Conservation (phyloP, 495 filamentous ascomycete genomes). For the Lasiosphaeria ovina region DNA sequence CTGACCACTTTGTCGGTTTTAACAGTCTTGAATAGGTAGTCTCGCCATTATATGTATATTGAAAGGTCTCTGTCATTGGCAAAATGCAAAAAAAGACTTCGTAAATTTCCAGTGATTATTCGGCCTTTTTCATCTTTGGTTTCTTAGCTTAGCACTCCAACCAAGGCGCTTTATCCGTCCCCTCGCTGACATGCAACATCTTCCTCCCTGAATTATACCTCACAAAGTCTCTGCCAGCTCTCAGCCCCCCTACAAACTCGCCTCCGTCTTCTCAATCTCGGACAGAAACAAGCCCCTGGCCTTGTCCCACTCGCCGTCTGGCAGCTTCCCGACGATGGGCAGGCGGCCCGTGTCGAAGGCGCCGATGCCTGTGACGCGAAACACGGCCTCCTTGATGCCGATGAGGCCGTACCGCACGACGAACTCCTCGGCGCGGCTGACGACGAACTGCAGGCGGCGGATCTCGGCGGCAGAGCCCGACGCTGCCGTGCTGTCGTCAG, state of each 20-base stretch:
- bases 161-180: no score
- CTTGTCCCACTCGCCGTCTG: conserved; percentile 43
- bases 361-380: conserved; percentile 52
- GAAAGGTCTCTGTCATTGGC: no score
- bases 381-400: conserved; percentile 63
- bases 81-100: no score
- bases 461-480: conserved; percentile 33
- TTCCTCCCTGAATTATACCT: no score
- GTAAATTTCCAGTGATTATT: no score
- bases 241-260: not conserved
- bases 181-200: no score
- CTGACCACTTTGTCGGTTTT: no score
- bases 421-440: conserved; percentile 58
- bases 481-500: conserved; percentile 18
- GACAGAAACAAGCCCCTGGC: conserved; percentile 21
- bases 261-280: conserved; percentile 26
- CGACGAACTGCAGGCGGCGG: conserved; percentile 52
- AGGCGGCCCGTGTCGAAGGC: conserved; percentile 54
- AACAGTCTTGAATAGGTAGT: no score
- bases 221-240: no score
- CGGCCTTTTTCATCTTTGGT: no score
- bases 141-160: no score
- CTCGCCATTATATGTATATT: no score
- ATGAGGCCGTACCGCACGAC: conserved; percentile 55
- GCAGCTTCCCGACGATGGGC: conserved; percentile 51